Evolutionary conservation across 768 basidiomycete species (phyloP).

Genomic region (Tylopilus rubrobrunneus): DNA sequence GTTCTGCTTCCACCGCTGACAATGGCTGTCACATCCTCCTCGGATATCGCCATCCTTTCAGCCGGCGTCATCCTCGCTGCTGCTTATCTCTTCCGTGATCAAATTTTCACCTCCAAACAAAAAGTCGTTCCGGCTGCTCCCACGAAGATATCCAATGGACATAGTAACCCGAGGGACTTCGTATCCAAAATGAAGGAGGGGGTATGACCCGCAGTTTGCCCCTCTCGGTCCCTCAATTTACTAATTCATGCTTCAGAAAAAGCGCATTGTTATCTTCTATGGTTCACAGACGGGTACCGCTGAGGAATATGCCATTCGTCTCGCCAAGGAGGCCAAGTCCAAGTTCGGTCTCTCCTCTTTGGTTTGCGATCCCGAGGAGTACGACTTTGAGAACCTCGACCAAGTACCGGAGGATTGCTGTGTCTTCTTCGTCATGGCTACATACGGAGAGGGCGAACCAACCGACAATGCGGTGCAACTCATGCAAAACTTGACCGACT

Average conservation of each 20-base stretch:
- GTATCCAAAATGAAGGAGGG: constrained; percentile 91
- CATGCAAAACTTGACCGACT: constrained; percentile 87
- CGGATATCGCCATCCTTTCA: constrained; percentile 69
- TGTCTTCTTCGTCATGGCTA: constrained; percentile 95
- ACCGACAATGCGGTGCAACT: constrained; percentile 96
- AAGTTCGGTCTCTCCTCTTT: constrained; percentile 94
- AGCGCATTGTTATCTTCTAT: constrained; percentile 95
- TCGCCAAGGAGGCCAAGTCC: constrained; percentile 96
- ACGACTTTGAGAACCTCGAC: constrained; percentile 97
- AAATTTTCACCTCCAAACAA: constrained; percentile 65
- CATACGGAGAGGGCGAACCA: constrained; percentile 98
- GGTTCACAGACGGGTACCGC: constrained; percentile 99
- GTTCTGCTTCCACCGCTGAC: constrained; percentile 14
- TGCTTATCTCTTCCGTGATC: constrained; percentile 80
- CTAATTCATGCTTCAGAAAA: constrained; percentile 59
- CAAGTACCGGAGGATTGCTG: constrained; percentile 81
- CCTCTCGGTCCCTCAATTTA: constrained; percentile 4
- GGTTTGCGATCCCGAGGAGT: constrained; percentile 98
- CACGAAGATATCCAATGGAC: constrained; percentile 52
- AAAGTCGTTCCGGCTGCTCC: constrained; percentile 48
- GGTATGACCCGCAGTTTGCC: constrained; percentile 45
- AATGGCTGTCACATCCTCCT: constrained; percentile 62
- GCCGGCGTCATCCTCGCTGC: constrained; percentile 75
- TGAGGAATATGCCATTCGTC: constrained; percentile 95
- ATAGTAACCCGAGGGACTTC: constrained; percentile 90